Conservation (phyloP, 2,329 filamentous ascomycete species). For the Capronia epimyces region DNA sequence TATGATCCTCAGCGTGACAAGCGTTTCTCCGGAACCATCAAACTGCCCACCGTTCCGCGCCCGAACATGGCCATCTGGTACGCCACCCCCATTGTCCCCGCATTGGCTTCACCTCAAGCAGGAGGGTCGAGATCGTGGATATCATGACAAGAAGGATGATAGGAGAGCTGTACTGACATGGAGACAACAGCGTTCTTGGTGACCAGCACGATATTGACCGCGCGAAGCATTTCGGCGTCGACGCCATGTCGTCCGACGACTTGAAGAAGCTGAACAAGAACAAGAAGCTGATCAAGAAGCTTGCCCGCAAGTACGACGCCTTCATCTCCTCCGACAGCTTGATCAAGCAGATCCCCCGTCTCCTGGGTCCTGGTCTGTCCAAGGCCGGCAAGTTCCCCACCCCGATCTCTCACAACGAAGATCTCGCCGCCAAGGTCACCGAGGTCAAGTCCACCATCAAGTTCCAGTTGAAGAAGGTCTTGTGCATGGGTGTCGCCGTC, state of each 20-base stretch:
- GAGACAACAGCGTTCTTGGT: conserved; percentile 62
- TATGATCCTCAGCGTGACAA: conserved; percentile 99
- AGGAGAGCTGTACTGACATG: conserved; percentile 7
- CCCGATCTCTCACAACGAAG: conserved; percentile 93
- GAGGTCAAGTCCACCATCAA: conserved; percentile 99
- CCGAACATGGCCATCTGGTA: conserved; percentile 84
- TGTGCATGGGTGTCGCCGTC: conserved; percentile 99
- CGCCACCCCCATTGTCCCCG: conserved; percentile 6
- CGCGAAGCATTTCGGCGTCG: conserved; percentile 97
- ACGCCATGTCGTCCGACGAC: conserved; percentile 97
- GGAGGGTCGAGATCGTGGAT: too few relatives aligned
- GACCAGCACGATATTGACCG: conserved; percentile 99
- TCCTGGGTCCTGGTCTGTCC: conserved; percentile 86
- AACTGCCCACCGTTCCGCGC: conserved; percentile 65
- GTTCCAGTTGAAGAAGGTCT: conserved; percentile 99
- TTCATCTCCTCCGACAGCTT: conserved; percentile 95
- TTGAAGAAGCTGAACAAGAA: conserved; percentile 99
- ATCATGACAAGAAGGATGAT: not conserved
- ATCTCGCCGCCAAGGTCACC: conserved; percentile 90
- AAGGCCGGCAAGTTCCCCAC: conserved; percentile 98
- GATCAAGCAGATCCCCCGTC: conserved; percentile 99
- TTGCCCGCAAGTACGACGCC: conserved; percentile 99
- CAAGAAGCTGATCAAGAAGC: conserved; percentile 99
- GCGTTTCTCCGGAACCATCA: conserved; percentile 99
- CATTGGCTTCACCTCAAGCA: not conserved